phyloP scores from a whole-genome alignment of 208 protist species.

The Crithidia mellificae region DNA sequence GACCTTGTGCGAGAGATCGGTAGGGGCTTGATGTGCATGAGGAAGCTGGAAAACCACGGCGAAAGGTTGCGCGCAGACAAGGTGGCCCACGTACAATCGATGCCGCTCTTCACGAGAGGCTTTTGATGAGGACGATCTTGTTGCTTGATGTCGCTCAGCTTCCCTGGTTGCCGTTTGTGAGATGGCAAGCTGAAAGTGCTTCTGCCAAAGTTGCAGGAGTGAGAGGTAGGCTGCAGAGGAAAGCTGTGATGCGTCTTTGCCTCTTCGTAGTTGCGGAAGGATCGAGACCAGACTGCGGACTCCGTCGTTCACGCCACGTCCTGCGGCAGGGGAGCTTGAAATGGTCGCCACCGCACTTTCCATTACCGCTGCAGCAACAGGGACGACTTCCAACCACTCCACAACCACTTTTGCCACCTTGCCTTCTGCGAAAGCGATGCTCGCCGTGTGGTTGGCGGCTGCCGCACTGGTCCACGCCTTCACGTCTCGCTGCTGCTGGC shows the following conservation, averaged over 20 bases:
- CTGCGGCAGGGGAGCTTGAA: not conserved
- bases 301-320: not conserved
- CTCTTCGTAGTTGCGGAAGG: not conserved
- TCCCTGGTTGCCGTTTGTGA: not conserved
- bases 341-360: not conserved
- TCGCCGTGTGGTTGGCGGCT: too few species aligned
- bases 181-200: not conserved
- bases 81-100: not conserved
- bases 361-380: slow-evolving; percentile 4
- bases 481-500: not conserved
- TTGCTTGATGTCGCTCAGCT: too few species aligned
- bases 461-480: not conserved
- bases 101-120: slow-evolving; percentile 6
- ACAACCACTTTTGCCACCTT: not conserved
- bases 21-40: too few species aligned
- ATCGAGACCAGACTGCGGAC: not conserved
- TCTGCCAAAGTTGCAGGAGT: not conserved
- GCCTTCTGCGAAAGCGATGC: not conserved
- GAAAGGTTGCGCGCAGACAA: slow-evolving; percentile 6
- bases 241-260: not conserved
- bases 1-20: too few species aligned
- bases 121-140: too few species aligned
- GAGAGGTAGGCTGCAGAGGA: not conserved
- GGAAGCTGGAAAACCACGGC: not conserved
- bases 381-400: slow-evolving; percentile 26